These are phyloP conservation scores for Ilyonectria mors-panacis DNA, from an alignment of 2,329 filamentous ascomycete species.

Conservation along the genomic window DNA sequence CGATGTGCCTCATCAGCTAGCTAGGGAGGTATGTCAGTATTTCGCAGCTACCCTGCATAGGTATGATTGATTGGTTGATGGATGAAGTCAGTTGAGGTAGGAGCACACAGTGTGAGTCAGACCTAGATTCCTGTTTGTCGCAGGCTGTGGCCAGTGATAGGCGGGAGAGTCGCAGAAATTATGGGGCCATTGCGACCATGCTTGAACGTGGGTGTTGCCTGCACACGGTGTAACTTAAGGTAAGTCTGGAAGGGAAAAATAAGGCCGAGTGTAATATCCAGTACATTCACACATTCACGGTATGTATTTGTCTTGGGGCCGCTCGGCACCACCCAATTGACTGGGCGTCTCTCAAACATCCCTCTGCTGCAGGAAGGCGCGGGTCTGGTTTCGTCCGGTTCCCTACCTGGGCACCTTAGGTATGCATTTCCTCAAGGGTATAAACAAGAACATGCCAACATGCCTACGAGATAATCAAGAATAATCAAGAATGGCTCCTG, in stretches of 20 bases:
- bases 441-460: no score
- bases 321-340: background rate
- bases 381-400: no score
- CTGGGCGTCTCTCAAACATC: background rate
- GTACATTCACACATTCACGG: no score
- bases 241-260: background rate
- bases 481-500: no score
- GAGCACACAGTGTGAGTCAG: slow-evolving; percentile 19
- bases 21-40: background rate
- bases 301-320: no score
- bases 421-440: no score
- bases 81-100: background rate
- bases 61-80: background rate
- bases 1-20: background rate
- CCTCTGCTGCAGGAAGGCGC: background rate
- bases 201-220: background rate
- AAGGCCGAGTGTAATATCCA: no score
- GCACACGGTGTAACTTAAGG: background rate
- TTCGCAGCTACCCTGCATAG: background rate
- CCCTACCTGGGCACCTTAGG: no score
- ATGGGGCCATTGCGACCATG: background rate
- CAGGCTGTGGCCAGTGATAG: background rate
- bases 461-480: no score
- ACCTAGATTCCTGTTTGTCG: background rate
- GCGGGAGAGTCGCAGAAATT: background rate